Evolutionary conservation across 2,329 filamentous ascomycete species (phyloP).

Genomic region (Pyrenophora tritici-repentis): DNA sequence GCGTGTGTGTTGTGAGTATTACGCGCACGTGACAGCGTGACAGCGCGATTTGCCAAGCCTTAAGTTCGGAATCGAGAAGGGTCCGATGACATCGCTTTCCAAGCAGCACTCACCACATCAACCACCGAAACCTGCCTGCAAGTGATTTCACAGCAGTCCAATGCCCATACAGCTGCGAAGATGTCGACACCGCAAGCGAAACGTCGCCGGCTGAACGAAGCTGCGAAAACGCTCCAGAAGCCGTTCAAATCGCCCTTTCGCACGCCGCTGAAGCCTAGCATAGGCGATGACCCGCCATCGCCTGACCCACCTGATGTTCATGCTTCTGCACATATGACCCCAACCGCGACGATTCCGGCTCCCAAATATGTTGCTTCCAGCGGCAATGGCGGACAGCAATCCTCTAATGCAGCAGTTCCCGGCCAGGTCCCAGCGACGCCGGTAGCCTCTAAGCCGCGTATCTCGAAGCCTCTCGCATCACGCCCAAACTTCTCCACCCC

Average conservation of each 20-base stretch:
- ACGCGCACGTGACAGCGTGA: constrained; percentile 9
- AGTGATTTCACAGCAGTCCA: not conserved
- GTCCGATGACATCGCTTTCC: constrained; percentile 7
- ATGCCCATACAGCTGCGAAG: constrained; percentile 22
- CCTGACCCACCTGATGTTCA: constrained; percentile 29
- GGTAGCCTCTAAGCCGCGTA: constrained; percentile 8
- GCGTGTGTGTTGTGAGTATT: not conserved
- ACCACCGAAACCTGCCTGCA: not conserved
- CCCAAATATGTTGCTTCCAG: not conserved
- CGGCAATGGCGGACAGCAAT: not conserved
- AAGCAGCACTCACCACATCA: not conserved
- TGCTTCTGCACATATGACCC: constrained; percentile 2
- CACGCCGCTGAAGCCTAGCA: constrained; percentile 45
- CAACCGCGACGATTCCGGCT: not conserved
- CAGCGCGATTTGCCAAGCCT: constrained; percentile 7
- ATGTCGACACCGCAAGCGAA: constrained; percentile 62
- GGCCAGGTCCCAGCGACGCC: constrained; percentile 1
- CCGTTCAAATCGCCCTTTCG: constrained; percentile 75
- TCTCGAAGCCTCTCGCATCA: constrained; percentile 20
- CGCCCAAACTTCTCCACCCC: constrained; percentile 16
- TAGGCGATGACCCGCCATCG: constrained; percentile 30
- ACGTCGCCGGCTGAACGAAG: constrained; percentile 65
- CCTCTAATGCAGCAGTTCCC: not conserved
- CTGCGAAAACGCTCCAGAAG: constrained; percentile 64
- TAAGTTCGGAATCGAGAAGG: constrained; percentile 1